These are phyloP conservation scores for Delonix regia DNA, from an alignment of 306 rosid species.

Conservation along the genomic window DNA sequence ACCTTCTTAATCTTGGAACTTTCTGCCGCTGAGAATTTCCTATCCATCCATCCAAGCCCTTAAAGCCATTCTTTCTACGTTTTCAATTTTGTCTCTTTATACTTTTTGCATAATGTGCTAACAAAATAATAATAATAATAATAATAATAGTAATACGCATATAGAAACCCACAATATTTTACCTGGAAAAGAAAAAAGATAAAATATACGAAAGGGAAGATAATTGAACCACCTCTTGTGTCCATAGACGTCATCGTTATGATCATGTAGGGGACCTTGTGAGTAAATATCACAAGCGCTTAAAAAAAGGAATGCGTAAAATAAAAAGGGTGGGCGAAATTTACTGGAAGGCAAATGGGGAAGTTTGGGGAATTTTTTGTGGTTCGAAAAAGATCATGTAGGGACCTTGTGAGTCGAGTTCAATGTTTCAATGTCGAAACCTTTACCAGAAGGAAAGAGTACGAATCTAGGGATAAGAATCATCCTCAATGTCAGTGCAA, in stretches of 20 bases:
- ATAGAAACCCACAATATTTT: not conserved
- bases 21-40: conserved; percentile 22
- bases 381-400: conserved; percentile 6
- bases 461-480: conserved; percentile 39
- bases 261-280: too few species aligned
- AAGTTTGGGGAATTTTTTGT: not conserved
- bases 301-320: not conserved
- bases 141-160: not conserved
- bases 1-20: conserved; percentile 28
- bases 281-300: too few species aligned
- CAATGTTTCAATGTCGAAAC: not conserved
- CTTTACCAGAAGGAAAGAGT: conserved; percentile 11
- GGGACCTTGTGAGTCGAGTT: conserved; percentile 10
- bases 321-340: not conserved
- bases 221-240: not conserved
- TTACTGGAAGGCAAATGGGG: not conserved
- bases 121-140: too few species aligned
- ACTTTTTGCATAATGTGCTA: not conserved
- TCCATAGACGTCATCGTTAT: not conserved
- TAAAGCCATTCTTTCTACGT: conserved; percentile 17
- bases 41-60: conserved; percentile 25
- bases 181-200: not conserved
- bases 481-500: conserved; percentile 50
- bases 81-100: conserved; percentile 24
- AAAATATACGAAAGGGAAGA: not conserved